Percentiles rank a stretch among this genome's conserved stretches.
phyloP scores from a whole-genome alignment of 2,329 filamentous ascomycete species.

The Fusarium pseudocircinatum region DNA sequence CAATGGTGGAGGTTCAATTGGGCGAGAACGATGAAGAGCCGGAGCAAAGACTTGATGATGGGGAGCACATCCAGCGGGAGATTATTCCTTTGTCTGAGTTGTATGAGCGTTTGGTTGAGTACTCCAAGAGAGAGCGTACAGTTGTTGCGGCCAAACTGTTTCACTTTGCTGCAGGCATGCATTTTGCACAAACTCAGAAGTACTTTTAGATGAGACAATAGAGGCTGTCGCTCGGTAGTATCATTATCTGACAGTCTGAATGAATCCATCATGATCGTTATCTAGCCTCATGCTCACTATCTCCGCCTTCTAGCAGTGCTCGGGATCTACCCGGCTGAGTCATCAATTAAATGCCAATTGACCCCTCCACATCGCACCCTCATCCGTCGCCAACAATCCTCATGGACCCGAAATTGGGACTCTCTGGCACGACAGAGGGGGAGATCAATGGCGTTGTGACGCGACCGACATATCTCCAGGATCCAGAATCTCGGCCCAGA shows the following conservation, averaged over 20 bases:
- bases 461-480: background rate
- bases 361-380: background rate
- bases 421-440: background rate
- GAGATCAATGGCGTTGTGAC: background rate
- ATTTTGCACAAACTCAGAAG: conserved; percentile 43
- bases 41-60: conserved; percentile 39
- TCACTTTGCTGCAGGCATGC: conserved; percentile 43
- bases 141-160: conserved; percentile 42
- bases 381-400: background rate
- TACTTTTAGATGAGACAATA: conserved; percentile 30
- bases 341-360: background rate
- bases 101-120: conserved; percentile 39
- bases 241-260: background rate
- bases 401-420: background rate
- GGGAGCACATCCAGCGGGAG: conserved; percentile 40
- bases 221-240: background rate
- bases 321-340: background rate
- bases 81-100: conserved; percentile 37
- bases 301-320: background rate
- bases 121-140: conserved; percentile 38
- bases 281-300: background rate
- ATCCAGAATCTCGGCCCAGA: background rate
- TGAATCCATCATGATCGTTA: background rate
- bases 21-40: conserved; percentile 33
- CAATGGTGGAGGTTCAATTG: conserved; percentile 40